Conservation (phyloP, 164 flowering plant species). For the Magnolia officinalis region DNA sequence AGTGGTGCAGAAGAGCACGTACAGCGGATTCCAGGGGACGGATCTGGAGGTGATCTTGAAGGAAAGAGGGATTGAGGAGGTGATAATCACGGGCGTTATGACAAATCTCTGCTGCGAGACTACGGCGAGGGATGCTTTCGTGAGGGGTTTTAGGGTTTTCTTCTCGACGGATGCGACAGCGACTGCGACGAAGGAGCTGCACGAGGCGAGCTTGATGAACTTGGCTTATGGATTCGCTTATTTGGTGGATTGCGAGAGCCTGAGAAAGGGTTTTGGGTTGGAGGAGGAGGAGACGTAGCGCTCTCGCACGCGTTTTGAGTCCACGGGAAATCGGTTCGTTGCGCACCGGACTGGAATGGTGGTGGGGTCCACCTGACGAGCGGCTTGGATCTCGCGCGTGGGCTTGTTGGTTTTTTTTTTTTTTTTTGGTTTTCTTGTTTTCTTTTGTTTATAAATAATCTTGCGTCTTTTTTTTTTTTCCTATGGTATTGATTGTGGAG, state of each 20-base stretch:
- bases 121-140: slow-evolving; percentile 72
- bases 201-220: slow-evolving; percentile 65
- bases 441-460: no score
- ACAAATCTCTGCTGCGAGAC: slow-evolving; percentile 84
- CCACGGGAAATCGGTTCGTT: no score
- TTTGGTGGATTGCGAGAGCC: slow-evolving; percentile 57
- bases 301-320: no score
- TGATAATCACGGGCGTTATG: slow-evolving; percentile 69
- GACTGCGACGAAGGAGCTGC: slow-evolving; percentile 50
- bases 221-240: slow-evolving; percentile 82
- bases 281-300: background rate
- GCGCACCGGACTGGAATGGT: no score
- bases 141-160: slow-evolving; percentile 76
- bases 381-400: no score
- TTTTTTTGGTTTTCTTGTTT: no score
- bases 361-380: no score
- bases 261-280: slow-evolving; percentile 20
- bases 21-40: slow-evolving; percentile 61
- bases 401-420: no score
- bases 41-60: slow-evolving; percentile 45
- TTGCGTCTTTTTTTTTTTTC: no score
- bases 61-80: slow-evolving; percentile 58
- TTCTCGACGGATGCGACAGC: slow-evolving; percentile 78
- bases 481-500: no score
- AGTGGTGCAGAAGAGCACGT: slow-evolving; percentile 68